Evolutionary conservation across 2,329 filamentous ascomycete species (phyloP).

Genomic region (Ploettnerulaceae sp.): DNA sequence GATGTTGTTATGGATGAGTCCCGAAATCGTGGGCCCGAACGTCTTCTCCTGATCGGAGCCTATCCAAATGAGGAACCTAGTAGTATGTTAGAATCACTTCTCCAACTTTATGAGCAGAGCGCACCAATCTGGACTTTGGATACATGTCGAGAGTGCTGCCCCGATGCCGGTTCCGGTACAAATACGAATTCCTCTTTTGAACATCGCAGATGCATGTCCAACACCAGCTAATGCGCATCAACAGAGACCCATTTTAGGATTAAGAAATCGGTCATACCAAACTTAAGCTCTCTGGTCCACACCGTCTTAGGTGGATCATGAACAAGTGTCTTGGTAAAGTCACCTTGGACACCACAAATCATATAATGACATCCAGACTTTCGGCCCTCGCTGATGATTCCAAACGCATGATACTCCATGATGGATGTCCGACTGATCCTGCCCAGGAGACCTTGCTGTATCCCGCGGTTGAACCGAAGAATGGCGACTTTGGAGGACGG

Average conservation of each 20-base stretch:
- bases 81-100: slow-evolving; percentile 7
- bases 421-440: slow-evolving; percentile 40
- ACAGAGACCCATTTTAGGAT: no score
- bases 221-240: slow-evolving; percentile 36
- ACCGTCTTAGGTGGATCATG: slow-evolving; percentile 37
- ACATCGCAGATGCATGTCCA: slow-evolving; percentile 41
- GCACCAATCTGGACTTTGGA: slow-evolving; percentile 38
- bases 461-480: slow-evolving; percentile 38
- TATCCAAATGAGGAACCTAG: slow-evolving; percentile 41
- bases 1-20: slow-evolving; percentile 38
- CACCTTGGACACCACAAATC: slow-evolving; percentile 41
- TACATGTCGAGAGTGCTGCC: slow-evolving; percentile 39
- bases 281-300: slow-evolving; percentile 40
- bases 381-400: slow-evolving; percentile 39
- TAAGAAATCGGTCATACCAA: slow-evolving; percentile 31
- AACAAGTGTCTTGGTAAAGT: slow-evolving; percentile 39
- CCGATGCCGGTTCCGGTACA: slow-evolving; percentile 41
- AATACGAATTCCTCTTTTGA: slow-evolving; percentile 39
- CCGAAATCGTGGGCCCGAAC: slow-evolving; percentile 38
- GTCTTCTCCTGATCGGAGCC: slow-evolving; percentile 40
- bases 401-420: slow-evolving; percentile 42
- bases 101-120: neutral
- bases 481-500: slow-evolving; percentile 40
- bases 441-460: slow-evolving; percentile 40
- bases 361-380: slow-evolving; percentile 38